Base-by-base conservation (phyloP, 1,284 basidiomycete genomes). In the Cutaneotrichosporon arboriforme region DNA sequence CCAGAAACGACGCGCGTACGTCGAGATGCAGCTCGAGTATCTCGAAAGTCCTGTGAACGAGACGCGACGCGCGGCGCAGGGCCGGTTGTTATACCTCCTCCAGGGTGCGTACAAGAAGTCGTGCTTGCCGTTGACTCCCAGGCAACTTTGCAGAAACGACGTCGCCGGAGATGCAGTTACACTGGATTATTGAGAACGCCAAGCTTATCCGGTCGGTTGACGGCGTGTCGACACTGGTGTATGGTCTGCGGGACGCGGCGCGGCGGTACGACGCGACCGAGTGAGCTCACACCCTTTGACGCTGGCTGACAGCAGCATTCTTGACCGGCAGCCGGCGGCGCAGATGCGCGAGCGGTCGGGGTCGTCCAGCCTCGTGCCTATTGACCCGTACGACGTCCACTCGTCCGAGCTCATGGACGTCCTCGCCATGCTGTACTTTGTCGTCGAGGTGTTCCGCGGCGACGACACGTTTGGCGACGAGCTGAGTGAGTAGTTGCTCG, bases 111-210 rank as follows among this genome's bases (percentile, higher is more conserved):
- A 4, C 34, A n/a, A n/a, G n/a, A n/a, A n/a, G 3, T 43, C 4
- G 14, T 21, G 23, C 37, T 3, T 39, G 31, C 20, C 20, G n/a
- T 42, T 49, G n/a, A 54, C 37, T n/a, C 61, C 7, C 68, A 96
- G 92, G 94, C 43, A 86, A 86, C 10, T 98, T 97, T 69, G 87
- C 84, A 3, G 91, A 96, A 73, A 92, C 91, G 0, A 83, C 83
- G 5, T 90, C 89, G 31, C 87, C 90, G 0, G 90, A 96, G 65
- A 86, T 96, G 70, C 96, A 99, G 71, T 76, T 98, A 41, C 88
- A 93, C 61, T 94, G 92, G 87, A 88, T 98, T 62, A 87, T 90
- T 57, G 87, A 94, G 73, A 97, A 97, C 68, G 89, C 89, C 66
- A 89, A 88, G 68, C 80, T 88, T 33, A 85, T 97, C 2, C 81